Conservation (phyloP, 768 basidiomycete genomes). For the Calvatia gigantea region DNA sequence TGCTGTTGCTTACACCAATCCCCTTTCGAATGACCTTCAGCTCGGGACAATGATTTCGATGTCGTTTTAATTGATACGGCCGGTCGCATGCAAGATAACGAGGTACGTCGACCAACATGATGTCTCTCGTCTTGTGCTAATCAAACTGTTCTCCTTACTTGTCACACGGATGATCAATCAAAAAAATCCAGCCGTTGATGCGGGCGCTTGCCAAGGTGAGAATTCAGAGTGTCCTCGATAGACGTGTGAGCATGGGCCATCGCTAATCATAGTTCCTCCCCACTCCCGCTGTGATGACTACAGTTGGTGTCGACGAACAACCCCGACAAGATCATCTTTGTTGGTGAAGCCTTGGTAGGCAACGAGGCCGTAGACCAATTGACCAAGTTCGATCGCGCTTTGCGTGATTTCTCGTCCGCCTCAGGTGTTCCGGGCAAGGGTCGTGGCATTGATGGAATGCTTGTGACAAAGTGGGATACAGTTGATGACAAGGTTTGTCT, state of each 20-base stretch:
- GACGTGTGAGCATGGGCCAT: not conserved
- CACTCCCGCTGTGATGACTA: not conserved
- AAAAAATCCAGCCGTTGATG: conserved; percentile 78
- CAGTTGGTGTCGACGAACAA: conserved; percentile 90
- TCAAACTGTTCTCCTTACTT: not conserved
- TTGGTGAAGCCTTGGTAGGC: conserved; percentile 96
- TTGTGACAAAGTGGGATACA: conserved; percentile 99
- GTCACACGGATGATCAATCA: not conserved
- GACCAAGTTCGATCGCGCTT: conserved; percentile 91
- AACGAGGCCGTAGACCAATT: conserved; percentile 99
- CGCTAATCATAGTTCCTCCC: conserved; percentile 6
- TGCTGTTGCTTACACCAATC: not conserved
- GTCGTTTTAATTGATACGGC: conserved; percentile 98
- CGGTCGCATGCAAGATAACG: conserved; percentile 99
- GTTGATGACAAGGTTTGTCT: conserved; percentile 87
- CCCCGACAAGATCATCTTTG: conserved; percentile 97
- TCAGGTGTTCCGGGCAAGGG: conserved; percentile 64
- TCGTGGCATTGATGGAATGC: conserved; percentile 96
- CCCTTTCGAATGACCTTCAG: conserved; percentile 35
- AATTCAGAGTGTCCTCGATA: not conserved
- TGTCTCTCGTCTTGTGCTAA: conserved; percentile 7
- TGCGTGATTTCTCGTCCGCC: conserved; percentile 87
- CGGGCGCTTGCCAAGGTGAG: conserved; percentile 90
- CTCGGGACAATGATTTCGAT: conserved; percentile 87
- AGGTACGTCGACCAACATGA: conserved; percentile 48